Evolutionary conservation across 2,329 filamentous ascomycete genomes (phyloP), one percentile per base, ranked within the genome.

Genomic region (Tolypocladium sp.): DNA sequence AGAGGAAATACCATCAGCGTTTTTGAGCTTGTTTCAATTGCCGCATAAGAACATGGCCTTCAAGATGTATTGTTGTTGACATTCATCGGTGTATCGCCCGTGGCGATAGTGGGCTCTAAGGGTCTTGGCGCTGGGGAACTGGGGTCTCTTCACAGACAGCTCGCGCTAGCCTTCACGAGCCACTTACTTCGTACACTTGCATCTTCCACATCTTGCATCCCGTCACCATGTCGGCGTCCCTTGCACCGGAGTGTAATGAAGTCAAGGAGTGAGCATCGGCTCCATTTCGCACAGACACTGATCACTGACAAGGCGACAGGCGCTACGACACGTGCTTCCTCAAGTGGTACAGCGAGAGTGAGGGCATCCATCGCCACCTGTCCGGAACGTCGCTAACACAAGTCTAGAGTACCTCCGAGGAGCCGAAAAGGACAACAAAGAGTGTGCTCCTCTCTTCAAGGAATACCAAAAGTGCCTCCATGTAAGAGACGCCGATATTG

Each of bases 321-420:
- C 90, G 88, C 67, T 99, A 99, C 72, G 94, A 99, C 74, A 92
- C 89, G 57, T 99, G 94, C 77, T 99, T 99, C 73, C 79, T 99
- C 64, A 97, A 96, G 77, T 99, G 94, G 94, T 99, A 99, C 74
- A 97, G 92, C 71, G 94, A 99, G 76, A 97, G 94, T 97, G 80
- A 60, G 88, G 74, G 57, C 51, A 57, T 60, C 59, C 57, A 41
- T 52, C 8, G 56, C 61, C 46, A 57, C 57, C 66, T 9, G 27
- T 38, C 40, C 12, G 9, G 4, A 8, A 13, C 12, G 30, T 53
- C 17, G 27, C 55, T 57, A n/a, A 57, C 25, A 49, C 3, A 4
- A 35, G 10, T 41, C 58, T 64, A 94, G 94, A 97, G 75, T 99
- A 96, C 70, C 84, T 99, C 25, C 84, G 92, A 66, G 92, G 92